phyloP scores from a whole-genome alignment of 2,329 filamentous ascomycete genomes.

The Fusarium clavum region DNA sequence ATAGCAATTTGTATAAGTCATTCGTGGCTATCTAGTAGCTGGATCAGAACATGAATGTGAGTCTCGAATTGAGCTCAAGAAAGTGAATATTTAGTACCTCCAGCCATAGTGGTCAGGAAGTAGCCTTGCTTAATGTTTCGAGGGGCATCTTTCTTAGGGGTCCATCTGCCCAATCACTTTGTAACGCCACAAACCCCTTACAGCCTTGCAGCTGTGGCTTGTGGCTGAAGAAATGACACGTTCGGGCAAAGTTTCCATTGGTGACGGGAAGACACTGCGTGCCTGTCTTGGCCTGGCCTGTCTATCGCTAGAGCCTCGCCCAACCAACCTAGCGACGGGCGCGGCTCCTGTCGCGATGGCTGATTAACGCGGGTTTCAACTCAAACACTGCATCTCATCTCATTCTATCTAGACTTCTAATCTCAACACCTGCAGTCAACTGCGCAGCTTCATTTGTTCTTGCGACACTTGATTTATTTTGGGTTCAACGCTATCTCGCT shows the following conservation, averaged over 20 bases:
- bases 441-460: constrained; percentile 1
- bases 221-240: neutral
- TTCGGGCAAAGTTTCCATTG: neutral
- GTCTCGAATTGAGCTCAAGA: neutral
- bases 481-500: neutral
- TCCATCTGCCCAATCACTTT: constrained; percentile 18
- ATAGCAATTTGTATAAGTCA: neutral
- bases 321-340: constrained; percentile 5
- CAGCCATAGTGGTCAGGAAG: neutral
- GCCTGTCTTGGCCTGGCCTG: neutral
- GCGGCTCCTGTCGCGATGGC: constrained; percentile 31
- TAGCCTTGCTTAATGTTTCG: constrained; percentile 18
- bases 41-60: too few species aligned
- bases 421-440: neutral
- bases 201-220: constrained; percentile 37
- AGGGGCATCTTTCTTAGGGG: constrained; percentile 20
- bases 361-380: constrained; percentile 16
- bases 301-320: constrained; percentile 28
- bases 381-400: constrained; percentile 9
- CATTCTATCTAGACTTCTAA: constrained; percentile 5
- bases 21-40: neutral
- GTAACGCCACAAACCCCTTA: constrained; percentile 26
- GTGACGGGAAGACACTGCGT: constrained; percentile 24
- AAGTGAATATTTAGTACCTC: neutral
- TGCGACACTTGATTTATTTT: neutral